A percentile compares a stretch with the other conserved stretches of the same genome.
These are phyloP conservation scores for Backusella morwellensis DNA, from an alignment of 192 early-diverging fungal species.

Conservation along the genomic window DNA sequence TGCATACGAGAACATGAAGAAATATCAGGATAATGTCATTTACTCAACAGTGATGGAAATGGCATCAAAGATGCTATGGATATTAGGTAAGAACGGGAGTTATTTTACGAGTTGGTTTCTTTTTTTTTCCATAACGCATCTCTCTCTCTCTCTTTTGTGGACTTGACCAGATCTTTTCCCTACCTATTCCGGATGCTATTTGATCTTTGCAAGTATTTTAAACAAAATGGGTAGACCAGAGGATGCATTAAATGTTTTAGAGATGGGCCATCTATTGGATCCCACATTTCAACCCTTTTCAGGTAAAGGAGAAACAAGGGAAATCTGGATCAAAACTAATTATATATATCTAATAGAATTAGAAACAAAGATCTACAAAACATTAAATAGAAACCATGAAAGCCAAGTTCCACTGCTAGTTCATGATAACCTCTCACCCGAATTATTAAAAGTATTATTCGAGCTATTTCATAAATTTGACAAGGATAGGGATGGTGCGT, in stretches of 20 bases:
- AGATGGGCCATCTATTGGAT: not conserved
- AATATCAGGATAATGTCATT: not conserved
- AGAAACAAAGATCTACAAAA: slow-evolving; percentile 9
- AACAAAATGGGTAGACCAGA: not conserved
- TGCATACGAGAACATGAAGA: not conserved
- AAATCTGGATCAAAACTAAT: not conserved
- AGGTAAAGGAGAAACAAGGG: not conserved
- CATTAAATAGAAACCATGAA: not conserved
- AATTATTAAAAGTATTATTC: slow-evolving; percentile 7
- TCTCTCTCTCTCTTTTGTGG: not conserved
- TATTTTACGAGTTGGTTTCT: not conserved
- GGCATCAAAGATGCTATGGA: slow-evolving; percentile 8
- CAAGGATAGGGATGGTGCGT: not conserved
- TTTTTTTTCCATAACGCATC: not conserved
- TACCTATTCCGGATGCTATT: slow-evolving; percentile 1
- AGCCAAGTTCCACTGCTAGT: not conserved
- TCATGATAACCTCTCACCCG: slow-evolving; percentile 2
- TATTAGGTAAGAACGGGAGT: not conserved
- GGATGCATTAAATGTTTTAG: not conserved
- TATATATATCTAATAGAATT: not conserved
- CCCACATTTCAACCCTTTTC: not conserved
- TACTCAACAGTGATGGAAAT: not conserved
- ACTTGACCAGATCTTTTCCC: not conserved
- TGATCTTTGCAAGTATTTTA: not conserved
- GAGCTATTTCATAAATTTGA: slow-evolving; percentile 2